Conservation (phyloP, 208 protist species). For the Crithidia acanthocephali region DNA sequence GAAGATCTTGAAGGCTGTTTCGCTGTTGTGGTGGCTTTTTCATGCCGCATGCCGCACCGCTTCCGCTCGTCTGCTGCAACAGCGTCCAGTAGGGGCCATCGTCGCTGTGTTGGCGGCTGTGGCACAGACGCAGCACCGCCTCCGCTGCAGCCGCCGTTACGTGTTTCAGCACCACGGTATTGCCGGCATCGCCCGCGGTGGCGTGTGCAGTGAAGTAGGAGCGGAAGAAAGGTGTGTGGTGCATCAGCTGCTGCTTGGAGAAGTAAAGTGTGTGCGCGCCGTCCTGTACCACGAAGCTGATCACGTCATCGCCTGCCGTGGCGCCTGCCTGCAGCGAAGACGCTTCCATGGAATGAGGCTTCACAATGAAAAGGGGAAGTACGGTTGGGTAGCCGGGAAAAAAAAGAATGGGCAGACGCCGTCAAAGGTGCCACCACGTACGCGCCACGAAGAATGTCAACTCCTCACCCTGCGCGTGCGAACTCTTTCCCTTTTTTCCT, state of each 20-base stretch:
- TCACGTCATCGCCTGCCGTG: conserved; percentile 7
- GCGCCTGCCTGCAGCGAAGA: background rate
- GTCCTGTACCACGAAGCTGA: conserved; percentile 24
- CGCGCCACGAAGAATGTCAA: too few relatives aligned
- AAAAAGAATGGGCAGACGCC: too few relatives aligned
- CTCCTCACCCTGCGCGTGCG: too few relatives aligned
- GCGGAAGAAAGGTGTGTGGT: conserved; percentile 19
- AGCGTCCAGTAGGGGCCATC: conserved; percentile 31
- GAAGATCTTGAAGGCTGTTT: conserved; percentile 9
- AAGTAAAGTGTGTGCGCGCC: conserved; percentile 19
- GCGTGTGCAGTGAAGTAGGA: conserved; percentile 20
- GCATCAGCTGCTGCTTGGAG: conserved; percentile 23
- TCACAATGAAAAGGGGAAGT: too few relatives aligned
- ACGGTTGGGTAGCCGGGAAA: too few relatives aligned
- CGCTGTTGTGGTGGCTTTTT: background rate
- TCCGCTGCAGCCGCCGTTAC: conserved; percentile 24
- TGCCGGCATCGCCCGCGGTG: background rate
- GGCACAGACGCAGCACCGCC: conserved; percentile 35
- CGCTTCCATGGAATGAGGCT: background rate
- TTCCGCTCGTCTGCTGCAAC: too few relatives aligned
- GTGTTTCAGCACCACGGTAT: conserved; percentile 22
- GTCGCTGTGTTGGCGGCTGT: conserved; percentile 25
- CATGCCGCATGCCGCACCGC: background rate
- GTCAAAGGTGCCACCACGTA: too few relatives aligned
- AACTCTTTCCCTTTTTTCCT: too few relatives aligned